phyloP scores from a whole-genome alignment of 495 filamentous ascomycete species.

The Mytilinidion resinicola region DNA sequence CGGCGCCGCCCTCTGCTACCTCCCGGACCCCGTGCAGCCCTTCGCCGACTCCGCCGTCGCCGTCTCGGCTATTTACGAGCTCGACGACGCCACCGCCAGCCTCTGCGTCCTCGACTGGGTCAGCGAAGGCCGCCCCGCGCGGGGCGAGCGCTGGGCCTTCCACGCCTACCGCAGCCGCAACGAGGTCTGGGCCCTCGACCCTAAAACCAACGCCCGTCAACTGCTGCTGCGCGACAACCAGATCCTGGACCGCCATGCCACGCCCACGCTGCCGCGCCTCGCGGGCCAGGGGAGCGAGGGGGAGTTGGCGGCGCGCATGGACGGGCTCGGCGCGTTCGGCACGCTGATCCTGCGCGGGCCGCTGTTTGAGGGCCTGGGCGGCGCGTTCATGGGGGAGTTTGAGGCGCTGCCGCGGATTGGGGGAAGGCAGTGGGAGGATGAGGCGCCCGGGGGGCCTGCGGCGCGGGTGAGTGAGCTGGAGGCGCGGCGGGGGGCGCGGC shows the following conservation, averaged over 20 bases:
- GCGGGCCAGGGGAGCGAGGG: too few relatives aligned
- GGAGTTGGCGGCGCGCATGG: conserved; percentile 53
- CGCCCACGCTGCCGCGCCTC: too few relatives aligned
- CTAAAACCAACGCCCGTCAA: conserved; percentile 32
- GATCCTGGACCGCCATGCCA: conserved; percentile 52
- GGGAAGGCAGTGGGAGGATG: conserved; percentile 61
- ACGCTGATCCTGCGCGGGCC: conserved; percentile 78
- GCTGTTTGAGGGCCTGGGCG: conserved; percentile 55
- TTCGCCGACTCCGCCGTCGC: conserved; percentile 74
- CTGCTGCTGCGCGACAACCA: conserved; percentile 78
- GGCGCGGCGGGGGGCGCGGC: conserved; percentile 36
- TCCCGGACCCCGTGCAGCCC: conserved; percentile 93
- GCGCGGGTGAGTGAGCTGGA: conserved; percentile 35
- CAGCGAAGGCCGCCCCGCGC: conserved; percentile 72
- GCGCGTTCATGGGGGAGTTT: conserved; percentile 73
- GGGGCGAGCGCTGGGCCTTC: conserved; percentile 88
- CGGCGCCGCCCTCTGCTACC: conserved; percentile 68
- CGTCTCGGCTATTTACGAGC: conserved; percentile 68
- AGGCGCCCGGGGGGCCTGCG: conserved; percentile 31
- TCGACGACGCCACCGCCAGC: conserved; percentile 38
- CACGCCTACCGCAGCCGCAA: conserved; percentile 70
- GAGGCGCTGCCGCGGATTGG: conserved; percentile 71
- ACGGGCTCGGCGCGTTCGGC: conserved; percentile 62
- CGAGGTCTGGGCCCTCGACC: conserved; percentile 60
- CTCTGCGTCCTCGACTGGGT: conserved; percentile 92